A percentile compares a stretch with the other conserved stretches of the same genome.
phyloP scores from a whole-genome alignment of 23 red algal species.

The Rhodosorus marinus region DNA sequence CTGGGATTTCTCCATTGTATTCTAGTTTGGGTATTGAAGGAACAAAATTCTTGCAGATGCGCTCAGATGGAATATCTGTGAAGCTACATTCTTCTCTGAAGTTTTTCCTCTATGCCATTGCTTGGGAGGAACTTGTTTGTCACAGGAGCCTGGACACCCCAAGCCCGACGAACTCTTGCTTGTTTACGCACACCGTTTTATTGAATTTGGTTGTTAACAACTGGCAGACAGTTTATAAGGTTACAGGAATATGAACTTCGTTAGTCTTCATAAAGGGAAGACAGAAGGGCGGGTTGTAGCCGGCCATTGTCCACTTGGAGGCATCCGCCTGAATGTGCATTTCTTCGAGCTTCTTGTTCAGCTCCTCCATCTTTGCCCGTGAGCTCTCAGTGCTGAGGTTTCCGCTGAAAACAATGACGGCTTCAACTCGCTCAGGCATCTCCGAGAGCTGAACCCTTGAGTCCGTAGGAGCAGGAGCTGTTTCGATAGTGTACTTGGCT shows the following conservation, averaged over 20 bases:
- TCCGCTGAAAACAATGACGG: constrained; percentile 28
- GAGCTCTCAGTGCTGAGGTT: constrained; percentile 3
- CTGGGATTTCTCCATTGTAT: no score
- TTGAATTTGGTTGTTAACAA: no score
- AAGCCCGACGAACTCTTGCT: no score
- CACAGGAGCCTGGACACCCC: no score
- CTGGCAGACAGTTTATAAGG: no score
- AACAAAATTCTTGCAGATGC: no score
- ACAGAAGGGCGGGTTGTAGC: constrained; percentile 88
- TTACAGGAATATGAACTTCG: constrained; percentile 62
- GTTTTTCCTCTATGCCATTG: no score
- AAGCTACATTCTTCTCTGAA: no score
- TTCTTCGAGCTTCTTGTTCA: constrained; percentile 5
- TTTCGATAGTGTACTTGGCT: constrained; percentile 30
- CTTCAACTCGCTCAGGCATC: constrained; percentile 27
- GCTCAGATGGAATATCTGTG: no score
- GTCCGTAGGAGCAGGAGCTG: constrained; percentile 56
- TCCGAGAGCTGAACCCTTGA: constrained; percentile 15
- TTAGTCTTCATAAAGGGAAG: constrained; percentile 58
- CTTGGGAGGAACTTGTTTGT: no score
- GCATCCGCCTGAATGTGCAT: constrained; percentile 14
- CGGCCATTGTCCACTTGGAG: constrained; percentile 28
- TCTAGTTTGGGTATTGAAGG: no score
- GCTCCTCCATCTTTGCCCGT: neutral
- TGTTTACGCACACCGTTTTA: no score